phyloP scores from a whole-genome alignment of 202 grass and related monocot genomes.

The Panicum virgatum region DNA sequence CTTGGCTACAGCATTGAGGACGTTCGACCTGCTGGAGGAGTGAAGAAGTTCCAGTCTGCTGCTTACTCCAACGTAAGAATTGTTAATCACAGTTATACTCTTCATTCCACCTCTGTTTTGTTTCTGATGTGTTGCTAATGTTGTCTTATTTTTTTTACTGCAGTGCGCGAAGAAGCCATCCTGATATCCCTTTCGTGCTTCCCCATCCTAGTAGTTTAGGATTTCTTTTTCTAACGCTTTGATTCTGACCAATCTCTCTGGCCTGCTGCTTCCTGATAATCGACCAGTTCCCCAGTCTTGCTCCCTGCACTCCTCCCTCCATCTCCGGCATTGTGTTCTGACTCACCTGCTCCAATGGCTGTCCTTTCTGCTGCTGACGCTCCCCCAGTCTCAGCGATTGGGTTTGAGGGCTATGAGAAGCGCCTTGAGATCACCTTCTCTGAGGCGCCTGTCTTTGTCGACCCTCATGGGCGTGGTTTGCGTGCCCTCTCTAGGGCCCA shows the following conservation, averaged over 20 bases:
- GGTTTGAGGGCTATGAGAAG: constrained; percentile 98
- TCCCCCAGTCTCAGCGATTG: constrained; percentile 58
- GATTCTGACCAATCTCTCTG: constrained; percentile 60
- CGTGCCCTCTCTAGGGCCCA: constrained; percentile 77
- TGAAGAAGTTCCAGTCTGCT: constrained; percentile 97
- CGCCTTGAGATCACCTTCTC: constrained; percentile 92
- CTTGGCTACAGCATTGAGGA: constrained; percentile 99
- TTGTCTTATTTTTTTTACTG: constrained; percentile 35
- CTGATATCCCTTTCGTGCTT: constrained; percentile 61
- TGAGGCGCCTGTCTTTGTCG: constrained; percentile 69
- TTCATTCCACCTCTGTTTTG: neutral
- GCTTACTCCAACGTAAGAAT: constrained; percentile 94
- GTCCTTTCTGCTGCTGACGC: constrained; percentile 48
- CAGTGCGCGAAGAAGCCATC: constrained; percentile 96
- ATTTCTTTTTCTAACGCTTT: constrained; percentile 56
- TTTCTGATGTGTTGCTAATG: constrained; percentile 28
- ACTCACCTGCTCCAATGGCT: constrained; percentile 62
- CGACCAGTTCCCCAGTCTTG: constrained; percentile 50
- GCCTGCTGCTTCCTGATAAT: constrained; percentile 78
- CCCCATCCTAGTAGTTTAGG: constrained; percentile 57
- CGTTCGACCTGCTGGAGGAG: constrained; percentile 89
- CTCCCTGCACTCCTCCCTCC: constrained; percentile 44
- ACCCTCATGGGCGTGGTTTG: constrained; percentile 71
- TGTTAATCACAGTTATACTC: neutral
- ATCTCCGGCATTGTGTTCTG: constrained; percentile 30